These are phyloP conservation scores for Oldenlandia corymbosa DNA, from an alignment of 257 asterid species.

Conservation along the genomic window DNA sequence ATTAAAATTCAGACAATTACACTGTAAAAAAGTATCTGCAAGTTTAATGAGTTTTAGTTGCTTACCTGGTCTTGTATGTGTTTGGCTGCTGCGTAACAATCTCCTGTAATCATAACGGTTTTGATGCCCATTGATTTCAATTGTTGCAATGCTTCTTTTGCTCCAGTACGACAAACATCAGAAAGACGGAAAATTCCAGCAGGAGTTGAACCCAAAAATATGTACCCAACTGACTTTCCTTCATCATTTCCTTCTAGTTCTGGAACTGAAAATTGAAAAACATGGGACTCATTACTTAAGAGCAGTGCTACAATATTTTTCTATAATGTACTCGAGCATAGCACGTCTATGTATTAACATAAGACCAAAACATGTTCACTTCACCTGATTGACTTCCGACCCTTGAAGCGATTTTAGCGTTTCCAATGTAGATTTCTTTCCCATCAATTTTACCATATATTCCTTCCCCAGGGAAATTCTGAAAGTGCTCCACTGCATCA, in stretches of 20 bases:
- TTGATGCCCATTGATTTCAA: conserved; percentile 60
- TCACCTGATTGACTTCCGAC: conserved; percentile 66
- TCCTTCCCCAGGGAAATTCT: conserved; percentile 85
- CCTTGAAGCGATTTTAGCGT: conserved; percentile 55
- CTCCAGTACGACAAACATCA: conserved; percentile 77
- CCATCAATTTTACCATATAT: conserved; percentile 66
- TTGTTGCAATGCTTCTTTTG: conserved; percentile 64
- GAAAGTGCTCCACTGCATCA: conserved; percentile 52
- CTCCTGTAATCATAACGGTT: conserved; percentile 87
- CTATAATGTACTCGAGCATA: too few species aligned
- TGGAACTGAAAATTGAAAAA: conserved; percentile 43
- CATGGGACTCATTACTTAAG: background rate
- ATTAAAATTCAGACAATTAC: too few species aligned
- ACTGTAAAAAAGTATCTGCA: too few species aligned
- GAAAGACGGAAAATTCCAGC: conserved; percentile 58
- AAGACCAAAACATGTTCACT: background rate
- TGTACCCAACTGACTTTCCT: conserved; percentile 64
- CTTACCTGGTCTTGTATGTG: conserved; percentile 71
- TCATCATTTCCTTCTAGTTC: conserved; percentile 38
- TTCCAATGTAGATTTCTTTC: conserved; percentile 53
- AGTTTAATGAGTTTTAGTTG: background rate
- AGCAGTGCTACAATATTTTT: too few species aligned
- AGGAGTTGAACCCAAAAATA: conserved; percentile 52
- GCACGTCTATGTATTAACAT: too few species aligned
- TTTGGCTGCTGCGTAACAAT: conserved; percentile 62